Base-by-base conservation (phyloP, 768 basidiomycete species). In the Leccinum variicolor region DNA sequence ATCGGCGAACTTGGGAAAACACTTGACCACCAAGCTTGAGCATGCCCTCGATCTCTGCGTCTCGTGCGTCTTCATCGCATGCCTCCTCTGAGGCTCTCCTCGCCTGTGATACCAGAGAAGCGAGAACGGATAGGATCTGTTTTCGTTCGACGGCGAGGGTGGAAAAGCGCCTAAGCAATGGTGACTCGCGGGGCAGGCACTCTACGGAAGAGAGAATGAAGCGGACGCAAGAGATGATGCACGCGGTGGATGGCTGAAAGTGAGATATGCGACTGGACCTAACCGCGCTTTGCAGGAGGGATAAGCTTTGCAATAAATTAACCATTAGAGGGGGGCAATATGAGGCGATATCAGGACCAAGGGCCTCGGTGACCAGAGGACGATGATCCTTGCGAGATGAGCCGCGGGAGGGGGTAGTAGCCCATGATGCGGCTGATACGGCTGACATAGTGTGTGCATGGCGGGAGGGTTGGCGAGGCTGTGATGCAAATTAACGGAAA, bases 161-260 rank as follows among this genome's bases (percentile, higher is more conserved):
- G 0, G 89, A 83, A 64, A 84, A 85, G 48, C 76, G 78, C 61
- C 80, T 83, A 19, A 99, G 80, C 21, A 90, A 74, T 0, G 81
- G 79, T 1, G 92, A 88, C 61, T 96, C 92, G 47, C 92, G 87
- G 41, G 86, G 84, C 23, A 97, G 79, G 55, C 92, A 95, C 57
- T 90, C 90, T 15, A 92, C 86, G 11, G 88, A 83, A 28, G 86
- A 84, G 46, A 99, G 81, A 17, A 96, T 88, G 28, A 87, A 84
- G 31, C 95, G 89, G 49, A 98, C 93, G 54, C 91, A 92, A 13
- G 93, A 94, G 63, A 99, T 94, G 58, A 98, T 89, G 72, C 87
- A 94, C 14, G 94, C 95, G 0, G 95, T 92, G 3, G 94, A 89
- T 6, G 96, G 94, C 66, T 94, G 92, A 65, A 93, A 95, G 73